These are phyloP conservation scores for Echinosphaeria canescens DNA, from an alignment of 2,329 filamentous ascomycete genomes.

Conservation along the genomic window DNA sequence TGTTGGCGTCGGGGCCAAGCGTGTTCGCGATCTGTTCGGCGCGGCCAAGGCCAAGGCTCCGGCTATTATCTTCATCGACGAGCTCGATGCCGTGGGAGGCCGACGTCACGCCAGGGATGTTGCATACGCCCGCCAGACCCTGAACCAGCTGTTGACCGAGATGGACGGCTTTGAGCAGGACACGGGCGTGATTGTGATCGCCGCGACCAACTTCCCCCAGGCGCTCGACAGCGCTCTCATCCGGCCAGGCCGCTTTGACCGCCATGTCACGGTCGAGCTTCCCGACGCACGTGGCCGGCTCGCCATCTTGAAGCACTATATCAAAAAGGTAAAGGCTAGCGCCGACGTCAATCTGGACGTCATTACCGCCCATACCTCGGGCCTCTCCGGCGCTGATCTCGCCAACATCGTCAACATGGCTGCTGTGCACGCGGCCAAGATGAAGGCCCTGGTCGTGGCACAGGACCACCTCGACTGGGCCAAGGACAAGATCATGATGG, in stretches of 20 bases:
- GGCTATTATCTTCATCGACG: slow-evolving; percentile 65
- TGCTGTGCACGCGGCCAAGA: slow-evolving; percentile 80
- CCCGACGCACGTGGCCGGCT: slow-evolving; percentile 88
- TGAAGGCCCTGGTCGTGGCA: slow-evolving; percentile 53
- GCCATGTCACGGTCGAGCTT: slow-evolving; percentile 70
- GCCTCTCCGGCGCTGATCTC: slow-evolving; percentile 85
- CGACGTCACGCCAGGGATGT: slow-evolving; percentile 86
- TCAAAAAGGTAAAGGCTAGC: slow-evolving; percentile 69
- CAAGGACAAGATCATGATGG: slow-evolving; percentile 96
- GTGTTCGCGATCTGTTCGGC: slow-evolving; percentile 45
- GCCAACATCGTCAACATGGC: slow-evolving; percentile 97
- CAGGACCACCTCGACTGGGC: slow-evolving; percentile 87
- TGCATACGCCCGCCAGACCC: slow-evolving; percentile 87
- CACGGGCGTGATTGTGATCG: slow-evolving; percentile 86
- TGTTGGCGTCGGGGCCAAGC: slow-evolving; percentile 61
- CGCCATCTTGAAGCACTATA: slow-evolving; percentile 82
- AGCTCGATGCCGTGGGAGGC: slow-evolving; percentile 81
- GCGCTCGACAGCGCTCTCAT: slow-evolving; percentile 87
- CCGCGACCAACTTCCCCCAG: slow-evolving; percentile 90
- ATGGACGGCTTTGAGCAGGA: slow-evolving; percentile 93
- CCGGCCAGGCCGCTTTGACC: slow-evolving; percentile 86
- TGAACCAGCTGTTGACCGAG: slow-evolving; percentile 93
- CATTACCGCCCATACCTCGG: slow-evolving; percentile 71
- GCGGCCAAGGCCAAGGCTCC: slow-evolving; percentile 13
- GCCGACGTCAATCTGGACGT: slow-evolving; percentile 65